These are phyloP conservation scores for Phytophthora pisi DNA, from an alignment of 352 stramenopile species.

Conservation along the genomic window DNA sequence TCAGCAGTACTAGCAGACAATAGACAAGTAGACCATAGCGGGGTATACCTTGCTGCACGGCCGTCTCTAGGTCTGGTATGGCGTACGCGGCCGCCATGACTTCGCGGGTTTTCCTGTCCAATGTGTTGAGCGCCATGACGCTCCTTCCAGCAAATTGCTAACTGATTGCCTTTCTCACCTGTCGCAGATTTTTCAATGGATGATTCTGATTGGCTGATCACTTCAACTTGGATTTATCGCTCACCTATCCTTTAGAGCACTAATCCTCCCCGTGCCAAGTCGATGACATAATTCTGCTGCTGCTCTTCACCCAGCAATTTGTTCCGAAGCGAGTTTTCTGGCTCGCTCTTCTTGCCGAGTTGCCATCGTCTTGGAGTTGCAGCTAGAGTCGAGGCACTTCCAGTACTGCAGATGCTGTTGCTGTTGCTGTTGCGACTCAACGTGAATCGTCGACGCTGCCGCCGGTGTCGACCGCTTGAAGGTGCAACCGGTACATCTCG, in stretches of 20 bases:
- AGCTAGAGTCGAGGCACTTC: slow-evolving; percentile 5
- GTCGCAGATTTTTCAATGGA: not conserved
- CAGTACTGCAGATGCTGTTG: slow-evolving; percentile 9
- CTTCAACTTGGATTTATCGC: slow-evolving; percentile 6
- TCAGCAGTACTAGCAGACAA: not conserved
- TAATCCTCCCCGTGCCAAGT: slow-evolving; percentile 7
- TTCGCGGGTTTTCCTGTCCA: slow-evolving; percentile 47
- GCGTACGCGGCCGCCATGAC: slow-evolving; percentile 64
- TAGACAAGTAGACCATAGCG: not conserved
- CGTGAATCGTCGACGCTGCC: slow-evolving; percentile 3
- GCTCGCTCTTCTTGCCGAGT: slow-evolving; percentile 11
- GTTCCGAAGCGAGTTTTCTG: slow-evolving; percentile 13
- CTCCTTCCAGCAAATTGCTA: slow-evolving; percentile 16
- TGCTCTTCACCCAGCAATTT: slow-evolving; percentile 22
- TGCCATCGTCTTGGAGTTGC: slow-evolving; percentile 18
- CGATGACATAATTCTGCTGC: slow-evolving; percentile 7
- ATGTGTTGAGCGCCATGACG: slow-evolving; percentile 29
- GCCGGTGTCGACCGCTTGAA: slow-evolving; percentile 12
- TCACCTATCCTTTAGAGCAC: slow-evolving; percentile 9
- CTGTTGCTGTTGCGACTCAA: slow-evolving; percentile 14
- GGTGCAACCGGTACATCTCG: slow-evolving; percentile 6
- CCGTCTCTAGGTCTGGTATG: slow-evolving; percentile 59
- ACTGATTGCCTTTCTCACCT: slow-evolving; percentile 37
- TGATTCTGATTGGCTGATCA: not conserved
- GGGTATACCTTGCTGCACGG: slow-evolving; percentile 66